Percentiles rank a stretch among this genome's conserved stretches.
These are phyloP conservation scores for Pyrenophora tritici-repentis DNA, from an alignment of 2,329 filamentous ascomycete genomes.

Conservation along the genomic window DNA sequence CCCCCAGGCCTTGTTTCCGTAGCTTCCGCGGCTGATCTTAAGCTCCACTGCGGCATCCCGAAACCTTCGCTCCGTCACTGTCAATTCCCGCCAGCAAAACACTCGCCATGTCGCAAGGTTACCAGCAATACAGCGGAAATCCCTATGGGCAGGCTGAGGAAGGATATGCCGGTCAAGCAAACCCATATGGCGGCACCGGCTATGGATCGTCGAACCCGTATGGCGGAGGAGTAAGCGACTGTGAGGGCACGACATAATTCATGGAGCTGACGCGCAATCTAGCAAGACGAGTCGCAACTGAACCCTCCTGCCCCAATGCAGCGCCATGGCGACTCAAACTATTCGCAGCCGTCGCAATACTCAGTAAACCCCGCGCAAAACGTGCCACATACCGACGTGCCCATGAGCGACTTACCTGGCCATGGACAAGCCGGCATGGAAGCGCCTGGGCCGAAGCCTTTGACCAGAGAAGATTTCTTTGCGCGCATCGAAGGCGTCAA, in stretches of 20 bases:
- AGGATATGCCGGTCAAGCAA: constrained; percentile 23
- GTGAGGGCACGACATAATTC: constrained; percentile 11
- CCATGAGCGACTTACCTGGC: constrained; percentile 11
- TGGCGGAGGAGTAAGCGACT: constrained; percentile 31
- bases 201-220: constrained; percentile 41
- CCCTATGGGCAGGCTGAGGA: constrained; percentile 14
- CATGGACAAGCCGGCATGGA: constrained; percentile 50
- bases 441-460: constrained; percentile 57
- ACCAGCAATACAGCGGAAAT: constrained; percentile 55
- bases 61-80: constrained; percentile 17
- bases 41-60: constrained; percentile 27
- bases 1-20: constrained; percentile 30
- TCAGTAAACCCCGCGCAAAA: constrained; percentile 38
- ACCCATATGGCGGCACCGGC: constrained; percentile 47
- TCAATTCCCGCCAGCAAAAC: constrained; percentile 12
- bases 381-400: constrained; percentile 25
- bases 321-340: constrained; percentile 44
- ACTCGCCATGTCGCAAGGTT: constrained; percentile 47
- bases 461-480: constrained; percentile 71
- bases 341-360: constrained; percentile 48
- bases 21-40: constrained; percentile 31
- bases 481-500: constrained; percentile 69
- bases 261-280: constrained; percentile 11
- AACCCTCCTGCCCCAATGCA: constrained; percentile 38
- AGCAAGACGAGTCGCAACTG: constrained; percentile 31